Conservation (phyloP, 805 yeast species). For the Starmerella apis region DNA sequence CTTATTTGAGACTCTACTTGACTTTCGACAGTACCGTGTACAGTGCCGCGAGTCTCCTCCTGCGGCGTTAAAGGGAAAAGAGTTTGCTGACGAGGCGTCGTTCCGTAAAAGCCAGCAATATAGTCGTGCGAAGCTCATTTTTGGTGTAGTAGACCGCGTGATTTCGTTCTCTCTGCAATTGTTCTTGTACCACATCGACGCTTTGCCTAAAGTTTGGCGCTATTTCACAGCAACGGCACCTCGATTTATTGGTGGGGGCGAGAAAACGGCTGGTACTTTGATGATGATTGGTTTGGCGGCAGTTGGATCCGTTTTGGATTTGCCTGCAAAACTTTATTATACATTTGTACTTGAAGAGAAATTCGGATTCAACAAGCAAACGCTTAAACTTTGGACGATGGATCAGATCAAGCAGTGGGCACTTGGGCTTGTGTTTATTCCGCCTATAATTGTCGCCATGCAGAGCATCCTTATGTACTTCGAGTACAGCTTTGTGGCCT, state of each 20-base stretch:
- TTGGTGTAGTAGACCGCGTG: conserved; percentile 47
- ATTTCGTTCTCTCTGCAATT: conserved; percentile 37
- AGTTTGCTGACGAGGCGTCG: conserved; percentile 60
- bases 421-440: conserved; percentile 50
- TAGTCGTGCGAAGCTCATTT: conserved; percentile 65
- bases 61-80: conserved; percentile 60
- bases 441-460: conserved; percentile 63
- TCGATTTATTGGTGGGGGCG: conserved; percentile 31
- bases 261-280: conserved; percentile 26
- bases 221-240: conserved; percentile 28
- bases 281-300: conserved; percentile 27
- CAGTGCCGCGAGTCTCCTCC: conserved; percentile 34
- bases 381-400: conserved; percentile 55
- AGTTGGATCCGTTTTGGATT: conserved; percentile 42
- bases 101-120: conserved; percentile 69
- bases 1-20: conserved; percentile 61
- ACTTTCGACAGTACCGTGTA: conserved; percentile 57
- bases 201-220: conserved; percentile 56
- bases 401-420: conserved; percentile 57
- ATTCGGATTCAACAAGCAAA: conserved; percentile 86
- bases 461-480: conserved; percentile 70
- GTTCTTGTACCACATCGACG: conserved; percentile 37
- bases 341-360: conserved; percentile 85
- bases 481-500: conserved; percentile 72
- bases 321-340: conserved; percentile 65